Base-by-base conservation (phyloP, 1,139 yeast species). In the Yamadazyma membranifaciens region DNA sequence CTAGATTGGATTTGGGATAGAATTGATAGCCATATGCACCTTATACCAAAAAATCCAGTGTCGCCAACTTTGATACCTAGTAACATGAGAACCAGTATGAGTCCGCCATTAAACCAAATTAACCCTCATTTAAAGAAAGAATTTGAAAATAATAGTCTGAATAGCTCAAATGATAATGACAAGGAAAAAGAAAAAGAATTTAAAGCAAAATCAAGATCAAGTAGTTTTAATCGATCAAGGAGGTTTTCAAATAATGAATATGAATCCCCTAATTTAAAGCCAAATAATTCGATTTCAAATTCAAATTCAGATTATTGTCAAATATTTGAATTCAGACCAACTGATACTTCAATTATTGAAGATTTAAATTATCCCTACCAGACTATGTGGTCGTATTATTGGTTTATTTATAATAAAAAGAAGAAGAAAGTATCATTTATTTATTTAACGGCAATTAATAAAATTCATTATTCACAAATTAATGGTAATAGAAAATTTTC, bases 361-460 rank as follows among this genome's bases (percentile, higher is more conserved):
- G 81, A 70, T 60, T 60, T 69, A 48, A 78, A 59, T 44, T 83
- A 80, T 52, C 87, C 83, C 29, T 83, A 86, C 31, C 91, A 87
- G 38, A 78, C 84, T 1, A 69, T 86, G 64, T 92, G 98, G 98
- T 84, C 92, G 31, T 74, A 83, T 57, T 87, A 87, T 73, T 92
- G 95, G 85, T 92, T 92, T 60, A 81, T 92, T 39, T 89, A 87
- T 64, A 92, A 88, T 65, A 89, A 87, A 62, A 86, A 87, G 56
- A 80, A 86, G 63, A 92, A 91, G 65, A 76, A 98, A 48, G 98
- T 92, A 3, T 88, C 95, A 1, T 92, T 86, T 57, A 62, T 92
- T 25, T 87, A 88, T 54, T 57, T 73, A 43, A 67, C 67, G 4
- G 78, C 75, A 1, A 65, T 72, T 39, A 71, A 70, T 45, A 65